Evolutionary conservation across 176 grass and related monocot species (phyloP), one percentile per base, ranked within the genome.

Genomic region (Cocos nucifera): DNA sequence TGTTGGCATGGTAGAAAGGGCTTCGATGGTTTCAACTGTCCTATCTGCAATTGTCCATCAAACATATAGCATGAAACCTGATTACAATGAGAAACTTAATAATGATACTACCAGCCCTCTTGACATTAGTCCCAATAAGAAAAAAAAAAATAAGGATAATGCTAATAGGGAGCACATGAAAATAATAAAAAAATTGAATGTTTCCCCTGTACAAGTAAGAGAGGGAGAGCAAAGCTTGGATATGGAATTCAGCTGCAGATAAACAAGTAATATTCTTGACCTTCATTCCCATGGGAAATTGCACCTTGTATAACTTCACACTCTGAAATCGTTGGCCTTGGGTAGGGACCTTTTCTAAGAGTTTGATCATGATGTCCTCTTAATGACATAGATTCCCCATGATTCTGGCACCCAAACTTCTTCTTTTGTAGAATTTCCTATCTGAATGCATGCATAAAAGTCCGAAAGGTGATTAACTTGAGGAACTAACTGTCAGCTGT

Each of bases 301-400:
- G 69, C 69, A 61, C 69, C 57, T 19, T 50, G 56, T 29, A 71
- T 60, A 19, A 71, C 56, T 51, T 71, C 68, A 51, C 44, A n/a
- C 52, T 53, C 57, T 22, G 28, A 71, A 71, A 60, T 71, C 69
- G 32, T 52, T 50, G 22, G 69, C 69, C 23, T 60, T 9, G 4
- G 54, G 69, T 19, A 71, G 23, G n/a, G 10, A 52, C 23, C 17
- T 71, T 14, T 15, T 51, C 16, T 27, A 71, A 17, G 49, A 71
- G 69, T 60, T 53, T 27, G 23, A 28, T 19, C 57, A 71, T 18
- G 15, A 60, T 16, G 19, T 60, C 49, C 24, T 71, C 16, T 49
- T 61, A 10, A 71, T 71, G 56, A 60, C 69, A 71, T 52, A 71
- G 57, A 60, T 61, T 51, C n/a, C 69, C 69, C 69, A 71, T 71